Evolutionary conservation across 441 rosid genomes (phyloP).

Genomic region (Erodium trifolium): DNA sequence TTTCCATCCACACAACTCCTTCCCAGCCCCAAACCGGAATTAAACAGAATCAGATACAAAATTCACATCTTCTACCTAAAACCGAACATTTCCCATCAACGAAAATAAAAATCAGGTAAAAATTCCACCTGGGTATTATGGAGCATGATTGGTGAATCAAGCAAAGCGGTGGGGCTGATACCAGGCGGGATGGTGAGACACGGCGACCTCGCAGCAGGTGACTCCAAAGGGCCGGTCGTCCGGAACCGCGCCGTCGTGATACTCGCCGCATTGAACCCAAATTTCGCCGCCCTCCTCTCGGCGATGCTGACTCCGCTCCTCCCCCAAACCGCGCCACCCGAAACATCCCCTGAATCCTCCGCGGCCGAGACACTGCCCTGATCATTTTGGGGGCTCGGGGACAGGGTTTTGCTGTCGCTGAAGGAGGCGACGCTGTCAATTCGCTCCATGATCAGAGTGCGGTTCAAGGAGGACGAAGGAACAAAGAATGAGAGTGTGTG

Average conservation of each 20-base stretch:
- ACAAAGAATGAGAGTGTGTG: neutral
- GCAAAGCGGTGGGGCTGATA: slow-evolving; percentile 52
- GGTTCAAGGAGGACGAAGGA: neutral
- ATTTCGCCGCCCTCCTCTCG: slow-evolving; percentile 51
- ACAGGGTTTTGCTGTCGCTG: neutral
- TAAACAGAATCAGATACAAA: too few species aligned
- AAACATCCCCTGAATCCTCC: neutral
- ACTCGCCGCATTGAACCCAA: slow-evolving; percentile 44
- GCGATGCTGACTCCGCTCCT: slow-evolving; percentile 36
- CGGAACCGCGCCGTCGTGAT: slow-evolving; percentile 34
- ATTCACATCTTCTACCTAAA: neutral
- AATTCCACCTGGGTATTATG: slow-evolving; percentile 43
- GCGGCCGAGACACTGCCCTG: neutral
- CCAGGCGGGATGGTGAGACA: slow-evolving; percentile 47
- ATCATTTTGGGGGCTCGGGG: neutral
- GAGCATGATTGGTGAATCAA: slow-evolving; percentile 49
- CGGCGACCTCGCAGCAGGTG: slow-evolving; percentile 24
- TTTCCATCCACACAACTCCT: too few species aligned
- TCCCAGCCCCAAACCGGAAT: too few species aligned
- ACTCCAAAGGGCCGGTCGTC: slow-evolving; percentile 19
- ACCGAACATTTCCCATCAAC: neutral
- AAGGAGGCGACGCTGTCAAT: neutral
- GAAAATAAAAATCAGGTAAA: neutral
- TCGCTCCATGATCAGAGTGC: neutral
- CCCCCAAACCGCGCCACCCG: neutral